Conservation (phyloP, 208 protist genomes). For the Leishmania mexicana region DNA sequence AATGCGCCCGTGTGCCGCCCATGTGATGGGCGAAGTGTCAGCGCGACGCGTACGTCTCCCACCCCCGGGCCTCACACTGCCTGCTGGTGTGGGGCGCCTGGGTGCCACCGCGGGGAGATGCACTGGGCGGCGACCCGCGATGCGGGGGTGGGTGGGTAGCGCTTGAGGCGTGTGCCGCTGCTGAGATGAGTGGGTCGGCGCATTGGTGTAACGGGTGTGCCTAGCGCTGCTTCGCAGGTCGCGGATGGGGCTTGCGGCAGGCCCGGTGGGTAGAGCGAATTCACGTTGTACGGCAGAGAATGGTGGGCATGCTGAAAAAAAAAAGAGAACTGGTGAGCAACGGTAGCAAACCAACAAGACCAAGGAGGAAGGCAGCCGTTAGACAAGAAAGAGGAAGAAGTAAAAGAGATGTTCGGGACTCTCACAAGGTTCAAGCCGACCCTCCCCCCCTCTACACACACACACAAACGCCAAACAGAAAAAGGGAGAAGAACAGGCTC, state of each 20-base stretch:
- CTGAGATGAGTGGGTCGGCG: background rate
- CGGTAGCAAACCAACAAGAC: background rate
- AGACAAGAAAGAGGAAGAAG: background rate
- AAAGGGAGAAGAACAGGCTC: too few species aligned
- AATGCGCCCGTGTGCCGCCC: background rate
- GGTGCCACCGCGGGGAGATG: too few species aligned
- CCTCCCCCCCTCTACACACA: background rate
- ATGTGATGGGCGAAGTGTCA: background rate
- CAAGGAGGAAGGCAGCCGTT: background rate
- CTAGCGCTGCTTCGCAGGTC: background rate
- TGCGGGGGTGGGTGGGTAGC: background rate
- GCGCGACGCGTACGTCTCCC: background rate
- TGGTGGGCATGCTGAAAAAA: background rate
- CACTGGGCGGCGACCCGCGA: background rate
- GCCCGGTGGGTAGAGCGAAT: background rate
- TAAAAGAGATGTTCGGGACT: background rate
- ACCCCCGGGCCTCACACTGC: background rate
- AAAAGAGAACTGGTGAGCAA: background rate
- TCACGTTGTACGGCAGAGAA: background rate
- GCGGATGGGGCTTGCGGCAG: background rate
- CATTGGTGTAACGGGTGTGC: background rate
- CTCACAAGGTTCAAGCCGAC: background rate
- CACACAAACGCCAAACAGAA: background rate
- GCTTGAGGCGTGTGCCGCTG: background rate
- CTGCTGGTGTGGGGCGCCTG: background rate